phyloP scores from a whole-genome alignment of 495 filamentous ascomycete genomes.

The Rhizodiscina lignyota region DNA sequence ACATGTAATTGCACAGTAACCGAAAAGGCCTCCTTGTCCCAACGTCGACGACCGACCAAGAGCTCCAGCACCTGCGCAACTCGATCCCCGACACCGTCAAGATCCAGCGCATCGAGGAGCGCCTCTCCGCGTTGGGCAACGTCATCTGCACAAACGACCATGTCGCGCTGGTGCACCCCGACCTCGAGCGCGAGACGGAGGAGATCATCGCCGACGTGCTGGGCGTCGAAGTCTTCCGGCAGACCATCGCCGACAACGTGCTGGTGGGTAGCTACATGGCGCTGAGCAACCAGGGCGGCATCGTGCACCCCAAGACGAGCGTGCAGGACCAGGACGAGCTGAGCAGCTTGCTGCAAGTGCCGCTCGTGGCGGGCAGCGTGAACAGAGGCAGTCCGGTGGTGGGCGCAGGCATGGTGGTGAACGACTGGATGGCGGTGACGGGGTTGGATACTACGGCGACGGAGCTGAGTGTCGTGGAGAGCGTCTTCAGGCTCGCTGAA shows the following conservation, averaged over 20 bases:
- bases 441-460: slow-evolving; percentile 90
- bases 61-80: slow-evolving; percentile 92
- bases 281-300: slow-evolving; percentile 86
- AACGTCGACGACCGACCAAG: slow-evolving; percentile 92
- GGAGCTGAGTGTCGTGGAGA: slow-evolving; percentile 89
- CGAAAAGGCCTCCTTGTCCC: slow-evolving; percentile 91
- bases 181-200: slow-evolving; percentile 68
- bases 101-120: slow-evolving; percentile 92
- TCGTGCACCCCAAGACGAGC: slow-evolving; percentile 91
- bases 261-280: slow-evolving; percentile 92
- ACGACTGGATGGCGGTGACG: slow-evolving; percentile 98
- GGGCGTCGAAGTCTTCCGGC: slow-evolving; percentile 94
- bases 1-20: slow-evolving; percentile 39
- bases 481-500: slow-evolving; percentile 86
- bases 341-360: slow-evolving; percentile 81
- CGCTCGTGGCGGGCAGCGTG: slow-evolving; percentile 81
- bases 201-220: slow-evolving; percentile 70
- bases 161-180: slow-evolving; percentile 90
- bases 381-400: slow-evolving; percentile 90
- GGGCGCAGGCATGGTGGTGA: slow-evolving; percentile 95
- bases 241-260: slow-evolving; percentile 94
- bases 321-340: slow-evolving; percentile 98
- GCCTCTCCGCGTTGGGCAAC: slow-evolving; percentile 87
- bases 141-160: slow-evolving; percentile 96
- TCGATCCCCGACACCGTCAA: slow-evolving; percentile 76